Base-by-base conservation (phyloP, 2,329 filamentous ascomycete genomes). In the Didymella sp. region DNA sequence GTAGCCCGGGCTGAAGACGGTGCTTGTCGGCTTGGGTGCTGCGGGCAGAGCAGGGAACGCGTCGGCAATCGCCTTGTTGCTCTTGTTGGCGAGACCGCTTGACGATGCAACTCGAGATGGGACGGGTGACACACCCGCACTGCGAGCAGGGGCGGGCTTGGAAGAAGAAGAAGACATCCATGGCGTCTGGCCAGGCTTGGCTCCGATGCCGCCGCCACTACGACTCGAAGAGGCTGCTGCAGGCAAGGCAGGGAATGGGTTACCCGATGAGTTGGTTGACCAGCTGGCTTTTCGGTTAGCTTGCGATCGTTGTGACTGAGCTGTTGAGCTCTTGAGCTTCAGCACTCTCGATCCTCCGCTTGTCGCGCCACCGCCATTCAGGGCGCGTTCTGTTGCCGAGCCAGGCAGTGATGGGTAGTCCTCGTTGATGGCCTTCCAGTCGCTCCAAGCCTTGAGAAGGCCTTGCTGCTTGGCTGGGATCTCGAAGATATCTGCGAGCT, bases 381-480 rank as follows among this genome's bases (percentile, higher is more conserved):
- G 73, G 67, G 74, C 73, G 21, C 65, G 75, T 15, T 76, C 77
- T 22, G 78, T 76, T 44, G 82, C 84, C 42, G 82, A 84, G 0
- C 89, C 89, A 1, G 94, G 93, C 0, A 98, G 81, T 1, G 90
- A 91, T 0, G 94, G 94, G 66, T 97, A 98, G 73, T 97, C 93
- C 76, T 97, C 93, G 64, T 96, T 96, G 77, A 96, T 95, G 33
- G 92, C 92, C 43, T 91, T 91, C 91, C 94, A 97, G 76, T 96
- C 91, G 66, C 92, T 91, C 92, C 94, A 97, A 1, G 93, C 91
- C 68, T 89, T 89, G 24, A 92, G 85, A 3, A 99, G 79, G 0
- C 81, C 82, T 49, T 89, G 87, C 1, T 87, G 87, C 73, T 96
- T 96, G 17, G 76, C 73, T 46, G 89, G 84, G 65, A 96, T 89